Conservation (phyloP, 495 filamentous ascomycete species). For the Penicillium lagena region DNA sequence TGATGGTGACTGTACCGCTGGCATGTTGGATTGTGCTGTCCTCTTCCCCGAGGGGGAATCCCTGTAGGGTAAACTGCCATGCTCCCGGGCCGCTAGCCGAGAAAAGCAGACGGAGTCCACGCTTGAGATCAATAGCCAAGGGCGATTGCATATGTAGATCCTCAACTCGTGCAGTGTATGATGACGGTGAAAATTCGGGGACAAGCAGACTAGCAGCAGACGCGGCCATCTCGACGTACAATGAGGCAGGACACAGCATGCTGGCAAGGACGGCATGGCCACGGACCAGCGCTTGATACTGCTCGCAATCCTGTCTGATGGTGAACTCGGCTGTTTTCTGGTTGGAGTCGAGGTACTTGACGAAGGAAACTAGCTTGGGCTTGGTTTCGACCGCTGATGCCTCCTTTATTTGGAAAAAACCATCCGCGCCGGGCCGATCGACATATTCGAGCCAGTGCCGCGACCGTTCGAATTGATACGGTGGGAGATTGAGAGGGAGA, state of each 20-base stretch:
- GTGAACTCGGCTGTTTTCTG: background rate
- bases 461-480: conserved; percentile 29
- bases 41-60: no score
- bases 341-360: no score
- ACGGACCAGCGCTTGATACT: background rate
- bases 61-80: no score
- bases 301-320: background rate
- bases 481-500: conserved; percentile 18
- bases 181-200: no score
- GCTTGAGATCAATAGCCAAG: no score
- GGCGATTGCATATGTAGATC: no score
- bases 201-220: no score
- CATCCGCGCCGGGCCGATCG: background rate
- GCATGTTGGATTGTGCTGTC: background rate
- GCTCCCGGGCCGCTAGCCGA: no score
- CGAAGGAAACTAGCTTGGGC: background rate
- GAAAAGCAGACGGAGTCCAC: no score
- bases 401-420: background rate
- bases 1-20: no score
- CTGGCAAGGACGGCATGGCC: conserved; percentile 33
- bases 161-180: no score
- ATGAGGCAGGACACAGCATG: conserved; percentile 31
- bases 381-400: background rate
- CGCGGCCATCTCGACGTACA: conserved; percentile 34
- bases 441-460: conserved; percentile 24